phyloP scores from a whole-genome alignment of 75 land plant genomes.

The Pinus albicaulis region DNA sequence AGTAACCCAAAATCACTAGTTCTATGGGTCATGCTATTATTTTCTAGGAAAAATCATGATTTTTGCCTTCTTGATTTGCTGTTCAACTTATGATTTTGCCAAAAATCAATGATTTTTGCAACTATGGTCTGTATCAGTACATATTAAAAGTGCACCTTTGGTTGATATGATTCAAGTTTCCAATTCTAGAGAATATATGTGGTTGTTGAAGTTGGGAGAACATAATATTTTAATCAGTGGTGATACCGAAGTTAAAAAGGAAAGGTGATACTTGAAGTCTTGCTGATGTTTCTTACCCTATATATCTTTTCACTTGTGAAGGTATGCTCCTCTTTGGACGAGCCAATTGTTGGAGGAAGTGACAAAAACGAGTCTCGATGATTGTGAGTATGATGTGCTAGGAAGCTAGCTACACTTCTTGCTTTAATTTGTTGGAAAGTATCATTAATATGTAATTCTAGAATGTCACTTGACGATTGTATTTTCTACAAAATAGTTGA shows the following conservation, averaged over 20 bases:
- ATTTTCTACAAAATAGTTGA: too few relatives aligned
- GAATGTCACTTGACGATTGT: too few relatives aligned
- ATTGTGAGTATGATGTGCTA: constrained; percentile 47
- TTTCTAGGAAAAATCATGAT: too few relatives aligned
- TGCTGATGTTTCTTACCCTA: constrained; percentile 13
- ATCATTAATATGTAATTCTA: background rate
- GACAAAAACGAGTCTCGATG: constrained; percentile 48
- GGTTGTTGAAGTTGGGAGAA: background rate
- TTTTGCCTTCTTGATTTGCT: too few relatives aligned
- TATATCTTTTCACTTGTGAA: constrained; percentile 17
- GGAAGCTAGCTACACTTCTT: background rate
- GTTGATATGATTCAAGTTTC: too few relatives aligned
- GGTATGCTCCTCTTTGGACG: constrained; percentile 78
- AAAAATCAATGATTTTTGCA: too few relatives aligned
- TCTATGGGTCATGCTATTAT: too few relatives aligned
- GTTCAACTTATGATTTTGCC: too few relatives aligned
- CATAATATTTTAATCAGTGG: background rate
- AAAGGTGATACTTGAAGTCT: background rate
- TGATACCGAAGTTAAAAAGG: background rate
- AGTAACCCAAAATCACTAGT: too few relatives aligned
- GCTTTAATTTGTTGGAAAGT: background rate
- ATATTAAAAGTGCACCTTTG: too few relatives aligned
- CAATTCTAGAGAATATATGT: background rate
- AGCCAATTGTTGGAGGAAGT: constrained; percentile 64
- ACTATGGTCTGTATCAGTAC: too few relatives aligned